Evolutionary conservation across 116 monocot species (phyloP).

Genomic region (Papilionanthe hybrid): DNA sequence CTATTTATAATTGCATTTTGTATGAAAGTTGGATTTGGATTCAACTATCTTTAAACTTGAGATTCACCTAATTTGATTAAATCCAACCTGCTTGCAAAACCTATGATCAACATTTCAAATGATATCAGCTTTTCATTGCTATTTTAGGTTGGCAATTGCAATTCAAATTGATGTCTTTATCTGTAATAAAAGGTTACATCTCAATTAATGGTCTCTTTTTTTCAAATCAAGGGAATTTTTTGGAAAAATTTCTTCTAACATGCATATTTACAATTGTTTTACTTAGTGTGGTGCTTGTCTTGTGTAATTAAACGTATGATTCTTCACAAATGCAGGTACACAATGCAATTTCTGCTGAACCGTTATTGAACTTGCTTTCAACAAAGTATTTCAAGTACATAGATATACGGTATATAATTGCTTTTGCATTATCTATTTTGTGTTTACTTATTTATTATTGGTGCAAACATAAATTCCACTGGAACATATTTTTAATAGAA

Average conservation of each 20-base stretch:
- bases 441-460: not conserved
- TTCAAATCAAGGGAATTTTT: not conserved
- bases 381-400: conserved; percentile 65
- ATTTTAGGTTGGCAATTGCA: not conserved
- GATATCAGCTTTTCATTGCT: not conserved
- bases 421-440: not conserved
- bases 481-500: not conserved
- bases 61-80: not conserved
- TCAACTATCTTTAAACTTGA: not conserved
- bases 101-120: not conserved
- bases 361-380: conserved; percentile 43
- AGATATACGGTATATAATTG: conserved; percentile 58
- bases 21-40: not conserved
- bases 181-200: not conserved
- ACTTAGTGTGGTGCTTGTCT: not conserved
- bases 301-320: not conserved
- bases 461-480: not conserved
- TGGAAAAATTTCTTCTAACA: not conserved
- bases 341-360: conserved; percentile 33
- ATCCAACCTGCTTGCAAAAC: not conserved
- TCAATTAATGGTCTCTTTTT: not conserved
- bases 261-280: not conserved
- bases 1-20: not conserved
- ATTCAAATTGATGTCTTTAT: not conserved
- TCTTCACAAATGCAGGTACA: conserved; percentile 37